Evolutionary conservation across 441 rosid species (phyloP).

Genomic region (Eruca vesicaria): DNA sequence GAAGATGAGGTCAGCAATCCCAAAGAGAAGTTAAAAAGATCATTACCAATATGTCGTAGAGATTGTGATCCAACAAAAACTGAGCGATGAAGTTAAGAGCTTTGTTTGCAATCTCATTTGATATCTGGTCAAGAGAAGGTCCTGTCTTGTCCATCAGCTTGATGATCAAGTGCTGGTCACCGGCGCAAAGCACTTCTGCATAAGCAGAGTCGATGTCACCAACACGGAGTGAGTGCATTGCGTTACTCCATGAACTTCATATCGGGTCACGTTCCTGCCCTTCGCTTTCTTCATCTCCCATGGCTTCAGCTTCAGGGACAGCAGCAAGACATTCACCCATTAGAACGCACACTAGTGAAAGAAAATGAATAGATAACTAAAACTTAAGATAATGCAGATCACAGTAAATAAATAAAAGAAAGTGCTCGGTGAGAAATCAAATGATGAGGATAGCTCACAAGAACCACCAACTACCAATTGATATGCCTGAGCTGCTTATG

Average conservation of each 20-base stretch:
- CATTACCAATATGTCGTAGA: slow-evolving; percentile 86
- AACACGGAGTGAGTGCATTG: slow-evolving; percentile 87
- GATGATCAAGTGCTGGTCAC: slow-evolving; percentile 88
- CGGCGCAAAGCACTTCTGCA: slow-evolving; percentile 71
- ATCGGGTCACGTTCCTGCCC: slow-evolving; percentile 74
- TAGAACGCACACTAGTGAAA: background rate
- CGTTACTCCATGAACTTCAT: slow-evolving; percentile 91
- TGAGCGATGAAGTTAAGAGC: slow-evolving; percentile 73
- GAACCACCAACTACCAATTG: slow-evolving; percentile 2
- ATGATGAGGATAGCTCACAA: slow-evolving; percentile 5
- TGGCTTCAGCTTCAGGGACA: slow-evolving; percentile 89
- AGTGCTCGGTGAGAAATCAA: background rate
- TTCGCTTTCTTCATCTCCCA: slow-evolving; percentile 76
- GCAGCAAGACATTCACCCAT: slow-evolving; percentile 27
- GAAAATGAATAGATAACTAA: background rate
- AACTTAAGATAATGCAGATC: slow-evolving; percentile 14
- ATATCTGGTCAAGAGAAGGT: slow-evolving; percentile 82
- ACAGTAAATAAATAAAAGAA: background rate
- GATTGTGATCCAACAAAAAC: slow-evolving; percentile 73
- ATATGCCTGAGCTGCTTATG: slow-evolving; percentile 2
- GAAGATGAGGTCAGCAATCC: too few species aligned
- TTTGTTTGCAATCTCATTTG: slow-evolving; percentile 75
- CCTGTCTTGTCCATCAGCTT: slow-evolving; percentile 97
- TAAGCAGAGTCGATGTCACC: slow-evolving; percentile 93
- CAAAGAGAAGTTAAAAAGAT: too few species aligned